These are phyloP conservation scores for Elongisporangium undulatum DNA, from an alignment of 352 stramenopile genomes.

Conservation along the genomic window DNA sequence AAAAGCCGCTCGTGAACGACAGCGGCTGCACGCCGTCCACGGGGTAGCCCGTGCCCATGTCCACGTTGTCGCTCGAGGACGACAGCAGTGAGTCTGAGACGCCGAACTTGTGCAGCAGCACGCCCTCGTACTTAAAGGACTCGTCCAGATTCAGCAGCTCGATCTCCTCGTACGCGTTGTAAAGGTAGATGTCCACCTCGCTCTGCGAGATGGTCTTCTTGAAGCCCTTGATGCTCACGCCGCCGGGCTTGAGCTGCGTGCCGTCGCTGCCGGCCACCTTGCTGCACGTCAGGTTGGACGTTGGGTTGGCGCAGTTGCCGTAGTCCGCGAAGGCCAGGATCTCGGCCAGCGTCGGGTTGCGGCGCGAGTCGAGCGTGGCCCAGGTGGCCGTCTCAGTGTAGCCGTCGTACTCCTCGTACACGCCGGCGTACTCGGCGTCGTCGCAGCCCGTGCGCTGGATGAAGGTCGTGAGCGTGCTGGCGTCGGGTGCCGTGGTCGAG, in stretches of 20 bases:
- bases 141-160: slow-evolving; percentile 33
- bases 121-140: slow-evolving; percentile 33
- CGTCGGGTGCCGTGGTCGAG: slow-evolving; percentile 23
- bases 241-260: slow-evolving; percentile 27
- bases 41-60: slow-evolving; percentile 37
- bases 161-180: slow-evolving; percentile 41
- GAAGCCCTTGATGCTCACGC: slow-evolving; percentile 47
- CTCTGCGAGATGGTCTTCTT: slow-evolving; percentile 23
- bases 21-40: slow-evolving; percentile 65
- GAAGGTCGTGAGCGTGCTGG: slow-evolving; percentile 33
- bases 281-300: slow-evolving; percentile 52
- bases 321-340: slow-evolving; percentile 48
- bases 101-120: slow-evolving; percentile 50
- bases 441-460: slow-evolving; percentile 67
- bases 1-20: slow-evolving; percentile 60
- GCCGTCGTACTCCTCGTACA: slow-evolving; percentile 67
- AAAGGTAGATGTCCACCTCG: slow-evolving; percentile 37
- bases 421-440: slow-evolving; percentile 44
- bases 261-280: slow-evolving; percentile 46
- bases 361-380: slow-evolving; percentile 40
- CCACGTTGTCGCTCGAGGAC: slow-evolving; percentile 20
- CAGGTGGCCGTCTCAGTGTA: slow-evolving; percentile 37
- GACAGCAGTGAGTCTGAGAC: slow-evolving; percentile 32
- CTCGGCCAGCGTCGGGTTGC: slow-evolving; percentile 59
- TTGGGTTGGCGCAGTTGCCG: slow-evolving; percentile 43